Evolutionary conservation across 176 grass and related monocot species (phyloP).

Genomic region (Bolboschoenus planiculmis): DNA sequence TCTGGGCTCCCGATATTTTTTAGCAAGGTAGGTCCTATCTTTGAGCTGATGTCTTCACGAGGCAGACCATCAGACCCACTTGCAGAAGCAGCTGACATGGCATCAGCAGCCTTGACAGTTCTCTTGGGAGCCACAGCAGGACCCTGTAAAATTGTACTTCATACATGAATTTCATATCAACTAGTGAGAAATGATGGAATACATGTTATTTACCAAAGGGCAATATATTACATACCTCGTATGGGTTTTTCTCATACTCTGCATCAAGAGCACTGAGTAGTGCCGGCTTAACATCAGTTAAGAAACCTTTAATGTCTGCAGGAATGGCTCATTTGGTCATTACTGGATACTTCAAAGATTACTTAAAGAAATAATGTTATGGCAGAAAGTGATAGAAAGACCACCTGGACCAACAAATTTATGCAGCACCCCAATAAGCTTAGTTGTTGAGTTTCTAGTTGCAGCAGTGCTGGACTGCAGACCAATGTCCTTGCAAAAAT

Average conservation of each 20-base stretch:
- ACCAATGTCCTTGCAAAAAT: constrained; percentile 96
- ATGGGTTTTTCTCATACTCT: constrained; percentile 97
- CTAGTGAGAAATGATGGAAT: neutral
- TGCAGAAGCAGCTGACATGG: constrained; percentile 40
- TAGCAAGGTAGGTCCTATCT: constrained; percentile 73
- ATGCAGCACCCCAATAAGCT: constrained; percentile 86
- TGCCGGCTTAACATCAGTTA: constrained; percentile 96
- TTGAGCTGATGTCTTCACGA: constrained; percentile 88
- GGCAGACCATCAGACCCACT: constrained; percentile 75
- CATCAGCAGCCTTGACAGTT: constrained; percentile 60
- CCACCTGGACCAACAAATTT: constrained; percentile 96
- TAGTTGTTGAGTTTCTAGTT: constrained; percentile 90
- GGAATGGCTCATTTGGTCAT: neutral
- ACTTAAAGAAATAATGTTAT: constrained; percentile 18
- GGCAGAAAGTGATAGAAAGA: constrained; percentile 19
- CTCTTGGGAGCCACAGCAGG: constrained; percentile 69
- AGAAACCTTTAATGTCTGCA: constrained; percentile 92
- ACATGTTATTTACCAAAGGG: neutral
- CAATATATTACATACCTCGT: constrained; percentile 38
- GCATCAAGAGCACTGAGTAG: constrained; percentile 74
- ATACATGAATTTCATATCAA: neutral
- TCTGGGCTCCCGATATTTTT: constrained; percentile 88
- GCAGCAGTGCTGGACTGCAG: constrained; percentile 77
- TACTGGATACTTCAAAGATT: neutral
- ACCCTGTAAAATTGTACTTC: constrained; percentile 47